phyloP scores from a whole-genome alignment of 306 rosid genomes.

The Malus sieversii region DNA sequence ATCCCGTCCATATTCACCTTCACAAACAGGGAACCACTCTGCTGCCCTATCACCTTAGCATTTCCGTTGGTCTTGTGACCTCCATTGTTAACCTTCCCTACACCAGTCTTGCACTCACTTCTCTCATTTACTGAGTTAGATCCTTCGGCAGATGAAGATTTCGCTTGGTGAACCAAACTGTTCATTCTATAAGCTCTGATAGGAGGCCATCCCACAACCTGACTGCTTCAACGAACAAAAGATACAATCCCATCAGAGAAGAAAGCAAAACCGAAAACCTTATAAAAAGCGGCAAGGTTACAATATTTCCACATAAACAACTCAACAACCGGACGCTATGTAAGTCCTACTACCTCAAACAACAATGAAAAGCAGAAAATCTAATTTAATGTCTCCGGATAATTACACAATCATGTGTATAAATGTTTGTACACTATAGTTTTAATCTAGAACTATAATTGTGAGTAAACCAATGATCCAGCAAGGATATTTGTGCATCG shows the following conservation, averaged over 20 bases:
- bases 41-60: slow-evolving; percentile 39
- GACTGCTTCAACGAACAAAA: slow-evolving; percentile 44
- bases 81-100: slow-evolving; percentile 27
- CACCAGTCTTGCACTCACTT: slow-evolving; percentile 27
- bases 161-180: slow-evolving; percentile 52
- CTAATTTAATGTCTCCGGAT: background rate
- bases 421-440: background rate
- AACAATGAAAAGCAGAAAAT: background rate
- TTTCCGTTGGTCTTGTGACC: background rate
- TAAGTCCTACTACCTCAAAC: background rate
- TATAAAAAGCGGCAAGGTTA: background rate
- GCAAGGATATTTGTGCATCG: background rate
- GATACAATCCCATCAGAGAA: slow-evolving; percentile 15
- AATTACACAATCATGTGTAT: background rate
- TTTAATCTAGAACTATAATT: background rate
- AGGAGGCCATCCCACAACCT: slow-evolving; percentile 99
- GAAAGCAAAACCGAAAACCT: background rate
- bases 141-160: slow-evolving; percentile 49
- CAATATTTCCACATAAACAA: background rate
- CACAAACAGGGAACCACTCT: slow-evolving; percentile 51
- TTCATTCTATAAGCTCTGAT: slow-evolving; percentile 70
- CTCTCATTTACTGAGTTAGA: slow-evolving; percentile 37
- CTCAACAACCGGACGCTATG: background rate
- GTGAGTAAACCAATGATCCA: background rate
- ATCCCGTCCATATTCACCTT: slow-evolving; percentile 93